Evolutionary conservation across 1,284 basidiomycete species (phyloP).

Genomic region (Grifola frondosa): DNA sequence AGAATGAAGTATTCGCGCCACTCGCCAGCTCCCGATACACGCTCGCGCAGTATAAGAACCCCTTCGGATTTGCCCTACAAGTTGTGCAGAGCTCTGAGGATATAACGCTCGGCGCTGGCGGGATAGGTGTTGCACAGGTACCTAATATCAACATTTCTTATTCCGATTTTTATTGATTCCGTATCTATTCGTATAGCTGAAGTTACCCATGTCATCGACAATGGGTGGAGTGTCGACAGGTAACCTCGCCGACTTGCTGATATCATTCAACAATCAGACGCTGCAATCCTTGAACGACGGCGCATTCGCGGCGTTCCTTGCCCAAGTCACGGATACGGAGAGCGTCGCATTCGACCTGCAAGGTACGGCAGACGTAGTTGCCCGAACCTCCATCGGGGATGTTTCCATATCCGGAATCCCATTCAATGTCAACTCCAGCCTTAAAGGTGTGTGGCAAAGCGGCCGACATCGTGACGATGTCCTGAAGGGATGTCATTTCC

Average conservation of each 20-base stretch:
- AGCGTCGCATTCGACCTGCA: slow-evolving; percentile 49
- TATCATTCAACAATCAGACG: slow-evolving; percentile 58
- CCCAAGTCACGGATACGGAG: slow-evolving; percentile 53
- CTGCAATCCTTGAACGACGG: slow-evolving; percentile 54
- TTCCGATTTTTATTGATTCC: neutral
- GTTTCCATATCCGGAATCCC: slow-evolving; percentile 66
- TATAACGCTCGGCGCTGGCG: slow-evolving; percentile 50
- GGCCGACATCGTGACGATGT: neutral
- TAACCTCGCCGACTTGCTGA: slow-evolving; percentile 39
- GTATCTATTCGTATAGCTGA: slow-evolving; percentile 42
- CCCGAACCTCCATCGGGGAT: slow-evolving; percentile 64
- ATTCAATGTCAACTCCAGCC: slow-evolving; percentile 55
- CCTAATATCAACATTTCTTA: slow-evolving; percentile 11
- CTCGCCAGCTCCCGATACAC: slow-evolving; percentile 61
- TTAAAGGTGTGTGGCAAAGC: slow-evolving; percentile 43
- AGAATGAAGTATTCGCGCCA: slow-evolving; percentile 57
- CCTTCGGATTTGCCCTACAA: slow-evolving; percentile 75
- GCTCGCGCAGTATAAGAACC: slow-evolving; percentile 70
- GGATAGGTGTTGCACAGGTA: slow-evolving; percentile 57
- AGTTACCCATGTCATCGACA: slow-evolving; percentile 49
- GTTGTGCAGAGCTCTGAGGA: slow-evolving; percentile 57
- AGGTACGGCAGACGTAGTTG: slow-evolving; percentile 63
- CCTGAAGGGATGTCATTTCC: neutral
- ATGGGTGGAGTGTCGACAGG: slow-evolving; percentile 69
- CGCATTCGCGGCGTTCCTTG: slow-evolving; percentile 60